Evolutionary conservation across 1,139 yeast species (phyloP).

Genomic region (Protomyces inouyei): DNA sequence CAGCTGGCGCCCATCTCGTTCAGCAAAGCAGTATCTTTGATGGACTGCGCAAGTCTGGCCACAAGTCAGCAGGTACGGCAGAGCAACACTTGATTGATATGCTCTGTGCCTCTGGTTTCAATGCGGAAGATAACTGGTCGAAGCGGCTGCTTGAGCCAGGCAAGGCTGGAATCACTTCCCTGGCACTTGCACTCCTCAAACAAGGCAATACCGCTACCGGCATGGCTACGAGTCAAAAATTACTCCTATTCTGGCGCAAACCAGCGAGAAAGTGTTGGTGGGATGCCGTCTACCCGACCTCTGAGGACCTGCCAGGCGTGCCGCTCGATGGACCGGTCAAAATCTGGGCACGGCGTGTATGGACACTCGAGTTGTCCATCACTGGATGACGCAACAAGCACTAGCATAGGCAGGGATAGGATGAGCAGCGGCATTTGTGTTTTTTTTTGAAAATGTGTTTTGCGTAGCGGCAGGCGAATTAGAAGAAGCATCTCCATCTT

Average conservation of each 20-base stretch:
- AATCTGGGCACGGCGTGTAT: slow-evolving; percentile 71
- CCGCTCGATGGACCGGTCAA: slow-evolving; percentile 51
- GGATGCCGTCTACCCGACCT: slow-evolving; percentile 44
- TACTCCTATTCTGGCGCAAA: slow-evolving; percentile 89
- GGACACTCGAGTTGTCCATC: slow-evolving; percentile 65
- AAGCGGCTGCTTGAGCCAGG: slow-evolving; percentile 77
- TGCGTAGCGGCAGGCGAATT: neutral
- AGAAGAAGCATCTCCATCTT: neutral
- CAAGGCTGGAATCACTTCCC: slow-evolving; percentile 77
- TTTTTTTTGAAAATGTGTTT: neutral
- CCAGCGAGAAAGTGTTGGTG: slow-evolving; percentile 99
- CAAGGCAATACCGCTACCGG: slow-evolving; percentile 28
- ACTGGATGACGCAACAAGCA: neutral
- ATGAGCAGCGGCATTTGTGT: neutral
- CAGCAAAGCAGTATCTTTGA: slow-evolving; percentile 61
- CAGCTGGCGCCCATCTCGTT: slow-evolving; percentile 53
- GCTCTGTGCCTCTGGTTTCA: slow-evolving; percentile 88
- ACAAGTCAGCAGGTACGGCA: slow-evolving; percentile 58
- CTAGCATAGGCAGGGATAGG: neutral
- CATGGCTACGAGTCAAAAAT: slow-evolving; percentile 56
- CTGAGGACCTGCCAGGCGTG: slow-evolving; percentile 46
- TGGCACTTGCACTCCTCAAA: slow-evolving; percentile 67
- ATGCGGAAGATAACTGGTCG: slow-evolving; percentile 72
- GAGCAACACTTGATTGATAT: slow-evolving; percentile 92
- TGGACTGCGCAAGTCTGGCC: slow-evolving; percentile 46